Evolutionary conservation across 1,139 yeast species (phyloP), one percentile per base, ranked within the genome.

Genomic region (Hyphopichia wangnamkhiaoensis): DNA sequence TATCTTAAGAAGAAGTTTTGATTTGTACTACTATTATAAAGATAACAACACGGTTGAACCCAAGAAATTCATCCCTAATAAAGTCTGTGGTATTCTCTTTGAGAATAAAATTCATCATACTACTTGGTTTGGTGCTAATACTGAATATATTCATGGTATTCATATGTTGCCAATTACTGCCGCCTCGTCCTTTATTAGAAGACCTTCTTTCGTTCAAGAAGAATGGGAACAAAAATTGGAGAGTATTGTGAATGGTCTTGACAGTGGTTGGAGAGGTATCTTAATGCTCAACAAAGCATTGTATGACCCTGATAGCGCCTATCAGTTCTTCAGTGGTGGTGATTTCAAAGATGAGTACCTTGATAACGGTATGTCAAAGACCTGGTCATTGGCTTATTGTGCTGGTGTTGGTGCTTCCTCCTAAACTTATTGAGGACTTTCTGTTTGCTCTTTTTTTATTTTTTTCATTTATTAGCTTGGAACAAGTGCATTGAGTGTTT

Each of bases 91-190:
- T 42, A 84, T 84, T 33, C 53, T 80, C 36, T 82, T 79, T 59
- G 95, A 88, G 59, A 88, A 89, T 63, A 89, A 90, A 65, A 63
- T 85, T 40, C 95, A 86, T 51, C 93, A 86, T 63, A 86, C 95
- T 2, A 90, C 97, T 1, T 90, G 82, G 65, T 90, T 90, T 54
- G 96, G 96, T 15, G 41, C 38, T 20, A 25, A 37, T 10, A 34
- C 37, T 17, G 49, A 52, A 35, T 53, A 50, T 31, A 53, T 52
- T 14, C 57, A 53, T 25, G 59, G 59, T 4, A 53, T 54, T 20
- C 58, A 53, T 34, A 54, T 54, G 58, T 37, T 53, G 20, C 58
- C 59, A 15, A 51, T 52, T 18, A 54, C 58, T 6, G 50, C 58
- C 3, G 49, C 43, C 12, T 47, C 53, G 12, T 45, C 52, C 3